These are phyloP conservation scores for Scenedesmus sp. DNA, from an alignment of 163 green algal genomes.

Conservation along the genomic window DNA sequence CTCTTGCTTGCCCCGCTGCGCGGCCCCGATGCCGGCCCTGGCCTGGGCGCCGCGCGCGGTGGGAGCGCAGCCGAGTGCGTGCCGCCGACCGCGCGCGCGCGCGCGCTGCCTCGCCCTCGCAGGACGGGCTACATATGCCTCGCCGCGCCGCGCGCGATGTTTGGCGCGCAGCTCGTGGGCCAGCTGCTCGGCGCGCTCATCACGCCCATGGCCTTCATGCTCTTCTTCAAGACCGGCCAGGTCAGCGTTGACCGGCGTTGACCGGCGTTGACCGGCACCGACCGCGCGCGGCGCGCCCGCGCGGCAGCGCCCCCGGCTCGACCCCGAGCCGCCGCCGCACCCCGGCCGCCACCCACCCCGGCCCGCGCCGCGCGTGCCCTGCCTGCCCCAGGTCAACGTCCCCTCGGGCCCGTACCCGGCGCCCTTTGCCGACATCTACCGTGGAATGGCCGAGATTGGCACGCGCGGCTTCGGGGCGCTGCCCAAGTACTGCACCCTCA, in stretches of 20 bases:
- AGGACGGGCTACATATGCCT: slow-evolving; percentile 58
- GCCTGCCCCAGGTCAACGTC: slow-evolving; percentile 45
- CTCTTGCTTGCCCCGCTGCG: neutral
- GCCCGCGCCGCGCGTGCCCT: too few relatives aligned
- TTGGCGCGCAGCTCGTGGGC: slow-evolving; percentile 46
- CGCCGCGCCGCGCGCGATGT: slow-evolving; percentile 61
- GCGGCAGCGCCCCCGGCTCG: too few relatives aligned
- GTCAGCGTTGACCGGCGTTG: too few relatives aligned
- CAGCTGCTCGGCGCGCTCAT: slow-evolving; percentile 29
- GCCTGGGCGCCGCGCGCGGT: neutral
- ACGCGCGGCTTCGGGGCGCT: slow-evolving; percentile 37
- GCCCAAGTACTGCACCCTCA: slow-evolving; percentile 33
- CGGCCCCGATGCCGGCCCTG: neutral
- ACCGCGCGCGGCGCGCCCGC: too few relatives aligned
- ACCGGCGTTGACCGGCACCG: too few relatives aligned
- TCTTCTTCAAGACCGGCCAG: slow-evolving; percentile 50
- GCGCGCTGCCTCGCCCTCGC: too few relatives aligned
- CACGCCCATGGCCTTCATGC: slow-evolving; percentile 32
- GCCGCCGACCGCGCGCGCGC: too few relatives aligned
- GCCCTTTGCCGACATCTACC: slow-evolving; percentile 45
- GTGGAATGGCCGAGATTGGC: slow-evolving; percentile 41
- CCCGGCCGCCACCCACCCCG: too few relatives aligned
- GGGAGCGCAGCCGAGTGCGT: too few relatives aligned
- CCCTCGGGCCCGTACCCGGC: slow-evolving; percentile 37
- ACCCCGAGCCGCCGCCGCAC: too few relatives aligned